phyloP scores from a whole-genome alignment of 768 basidiomycete genomes.

The Collybia mongolica region DNA sequence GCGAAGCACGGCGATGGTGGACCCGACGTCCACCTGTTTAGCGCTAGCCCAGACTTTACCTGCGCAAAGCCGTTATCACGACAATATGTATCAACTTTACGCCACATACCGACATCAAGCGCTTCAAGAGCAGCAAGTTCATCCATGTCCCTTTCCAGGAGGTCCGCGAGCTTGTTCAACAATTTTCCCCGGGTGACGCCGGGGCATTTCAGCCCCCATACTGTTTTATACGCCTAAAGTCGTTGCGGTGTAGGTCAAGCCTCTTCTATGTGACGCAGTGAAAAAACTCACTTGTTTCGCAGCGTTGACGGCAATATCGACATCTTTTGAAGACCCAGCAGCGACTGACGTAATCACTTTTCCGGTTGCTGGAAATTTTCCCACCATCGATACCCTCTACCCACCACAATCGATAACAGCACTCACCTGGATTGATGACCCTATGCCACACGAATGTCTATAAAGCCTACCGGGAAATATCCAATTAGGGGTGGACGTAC shows the following conservation, averaged over 20 bases:
- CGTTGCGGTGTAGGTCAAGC: background rate
- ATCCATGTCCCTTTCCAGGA: slow-evolving; percentile 24
- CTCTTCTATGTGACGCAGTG: background rate
- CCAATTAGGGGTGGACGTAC: slow-evolving; percentile 30
- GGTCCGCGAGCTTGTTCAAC: slow-evolving; percentile 29
- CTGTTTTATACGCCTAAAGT: slow-evolving; percentile 41
- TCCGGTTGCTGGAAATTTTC: background rate
- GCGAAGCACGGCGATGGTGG: slow-evolving; percentile 45
- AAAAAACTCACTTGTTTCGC: slow-evolving; percentile 42
- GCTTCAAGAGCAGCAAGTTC: slow-evolving; percentile 29
- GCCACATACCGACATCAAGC: slow-evolving; percentile 18
- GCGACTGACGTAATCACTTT: background rate
- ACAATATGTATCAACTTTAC: background rate
- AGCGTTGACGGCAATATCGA: slow-evolving; percentile 61
- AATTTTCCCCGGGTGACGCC: slow-evolving; percentile 32
- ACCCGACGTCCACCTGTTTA: slow-evolving; percentile 43
- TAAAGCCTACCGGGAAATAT: too few relatives aligned
- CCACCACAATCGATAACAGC: too few relatives aligned
- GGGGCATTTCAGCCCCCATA: slow-evolving; percentile 64
- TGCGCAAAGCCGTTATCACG: slow-evolving; percentile 10
- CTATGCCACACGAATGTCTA: too few relatives aligned
- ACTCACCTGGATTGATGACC: too few relatives aligned
- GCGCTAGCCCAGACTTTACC: slow-evolving; percentile 51
- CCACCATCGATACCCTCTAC: background rate
- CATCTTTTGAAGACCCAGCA: slow-evolving; percentile 53